Evolutionary conservation across 2,329 filamentous ascomycete genomes (phyloP).

Genomic region (Colletotrichum sp.): DNA sequence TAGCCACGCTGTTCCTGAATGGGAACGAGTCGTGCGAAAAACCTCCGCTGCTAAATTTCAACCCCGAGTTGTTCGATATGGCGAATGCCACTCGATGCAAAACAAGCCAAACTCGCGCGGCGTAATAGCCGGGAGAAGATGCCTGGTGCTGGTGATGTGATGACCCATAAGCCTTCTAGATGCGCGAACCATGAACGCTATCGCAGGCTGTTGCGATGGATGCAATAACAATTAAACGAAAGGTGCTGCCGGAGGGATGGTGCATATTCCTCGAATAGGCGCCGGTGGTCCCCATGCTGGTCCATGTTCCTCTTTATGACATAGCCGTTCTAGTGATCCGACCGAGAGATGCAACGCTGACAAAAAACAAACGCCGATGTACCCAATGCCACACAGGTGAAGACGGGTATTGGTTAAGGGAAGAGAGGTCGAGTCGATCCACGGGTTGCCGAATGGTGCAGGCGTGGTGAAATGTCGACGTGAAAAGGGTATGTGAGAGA

Average conservation of each 20-base stretch:
- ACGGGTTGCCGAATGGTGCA: background rate
- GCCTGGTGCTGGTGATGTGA: background rate
- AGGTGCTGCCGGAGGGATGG: background rate
- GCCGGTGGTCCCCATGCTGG: slow-evolving; percentile 1
- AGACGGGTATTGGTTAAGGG: slow-evolving; percentile 3
- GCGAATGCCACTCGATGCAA: background rate
- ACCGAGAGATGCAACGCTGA: slow-evolving; percentile 18
- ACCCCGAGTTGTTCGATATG: background rate
- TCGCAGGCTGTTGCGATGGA: slow-evolving; percentile 12
- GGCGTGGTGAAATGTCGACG: background rate
- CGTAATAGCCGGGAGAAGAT: background rate
- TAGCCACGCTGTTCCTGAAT: slow-evolving; percentile 17
- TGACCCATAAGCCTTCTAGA: slow-evolving; percentile 17
- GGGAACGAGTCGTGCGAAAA: slow-evolving; percentile 5
- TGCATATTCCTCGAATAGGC: background rate
- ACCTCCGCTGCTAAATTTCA: slow-evolving; percentile 10
- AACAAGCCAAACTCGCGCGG: background rate
- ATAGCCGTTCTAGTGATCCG: slow-evolving; percentile 9
- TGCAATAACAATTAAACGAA: slow-evolving; percentile 20
- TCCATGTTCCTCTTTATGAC: slow-evolving; percentile 3
- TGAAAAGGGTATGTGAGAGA: slow-evolving; percentile 14
- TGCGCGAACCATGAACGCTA: slow-evolving; percentile 12
- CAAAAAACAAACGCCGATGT: slow-evolving; percentile 14
- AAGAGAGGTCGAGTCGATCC: slow-evolving; percentile 13
- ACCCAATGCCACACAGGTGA: slow-evolving; percentile 14